Evolutionary conservation across 169 alveolate species (phyloP).

Genomic region (Cryptosporidium felis): DNA sequence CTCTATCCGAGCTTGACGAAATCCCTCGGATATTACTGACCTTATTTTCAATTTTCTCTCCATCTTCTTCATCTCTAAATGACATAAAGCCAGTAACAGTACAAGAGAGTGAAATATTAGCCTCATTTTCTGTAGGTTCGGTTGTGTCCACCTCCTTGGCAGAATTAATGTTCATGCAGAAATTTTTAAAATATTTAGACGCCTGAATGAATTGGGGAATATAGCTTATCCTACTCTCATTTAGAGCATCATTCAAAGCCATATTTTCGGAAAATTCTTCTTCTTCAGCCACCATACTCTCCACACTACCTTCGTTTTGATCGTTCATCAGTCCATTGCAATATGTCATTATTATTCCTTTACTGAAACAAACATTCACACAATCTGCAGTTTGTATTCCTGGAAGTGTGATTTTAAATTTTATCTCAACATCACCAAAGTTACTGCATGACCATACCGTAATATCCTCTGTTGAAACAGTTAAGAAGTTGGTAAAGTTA

Average conservation of each 20-base stretch:
- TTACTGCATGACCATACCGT: conserved; percentile 62
- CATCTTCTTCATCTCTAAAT: too few relatives aligned
- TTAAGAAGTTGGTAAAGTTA: conserved; percentile 39
- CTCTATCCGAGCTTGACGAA: too few relatives aligned
- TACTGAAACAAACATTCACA: conserved; percentile 62
- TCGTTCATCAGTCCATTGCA: conserved; percentile 30
- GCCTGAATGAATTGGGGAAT: conserved; percentile 65
- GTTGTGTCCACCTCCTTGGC: too few relatives aligned
- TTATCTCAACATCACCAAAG: conserved; percentile 48
- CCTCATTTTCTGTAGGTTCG: too few relatives aligned
- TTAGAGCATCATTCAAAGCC: background rate
- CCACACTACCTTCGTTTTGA: too few relatives aligned
- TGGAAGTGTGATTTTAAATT: conserved; percentile 45
- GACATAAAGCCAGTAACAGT: too few relatives aligned
- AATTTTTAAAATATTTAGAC: conserved; percentile 27
- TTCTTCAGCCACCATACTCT: too few relatives aligned
- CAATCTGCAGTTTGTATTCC: conserved; percentile 71
- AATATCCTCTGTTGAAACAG: conserved; percentile 59
- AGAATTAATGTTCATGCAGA: background rate
- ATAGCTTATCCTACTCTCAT: background rate
- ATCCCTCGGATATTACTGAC: too few relatives aligned
- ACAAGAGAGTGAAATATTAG: background rate
- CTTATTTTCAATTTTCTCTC: too few relatives aligned
- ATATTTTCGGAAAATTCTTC: background rate
- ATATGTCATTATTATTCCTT: conserved; percentile 63